Evolutionary conservation across 192 early-diverging fungal species (phyloP).

Genomic region (Funneliformis geosporum): DNA sequence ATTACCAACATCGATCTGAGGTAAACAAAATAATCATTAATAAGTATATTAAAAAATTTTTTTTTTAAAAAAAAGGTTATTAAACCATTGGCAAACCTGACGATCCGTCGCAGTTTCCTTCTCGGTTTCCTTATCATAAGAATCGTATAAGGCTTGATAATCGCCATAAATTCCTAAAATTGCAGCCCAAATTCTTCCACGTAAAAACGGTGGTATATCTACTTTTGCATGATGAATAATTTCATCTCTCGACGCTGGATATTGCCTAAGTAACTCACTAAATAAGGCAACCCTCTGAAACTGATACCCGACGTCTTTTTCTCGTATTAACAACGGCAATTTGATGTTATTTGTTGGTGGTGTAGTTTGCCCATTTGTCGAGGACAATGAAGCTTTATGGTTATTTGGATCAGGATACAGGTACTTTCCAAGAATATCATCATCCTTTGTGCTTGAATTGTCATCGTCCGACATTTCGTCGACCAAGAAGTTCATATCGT

Average conservation of each 20-base stretch:
- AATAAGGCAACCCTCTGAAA: constrained; percentile 57
- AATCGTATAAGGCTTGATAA: constrained; percentile 51
- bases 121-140: constrained; percentile 55
- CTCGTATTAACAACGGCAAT: constrained; percentile 51
- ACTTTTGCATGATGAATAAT: constrained; percentile 61
- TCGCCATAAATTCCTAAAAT: constrained; percentile 62
- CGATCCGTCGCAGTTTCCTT: constrained; percentile 48
- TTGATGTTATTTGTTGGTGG: constrained; percentile 41
- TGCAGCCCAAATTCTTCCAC: constrained; percentile 68
- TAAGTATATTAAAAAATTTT: background rate
- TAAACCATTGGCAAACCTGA: constrained; percentile 46
- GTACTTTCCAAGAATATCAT: constrained; percentile 33
- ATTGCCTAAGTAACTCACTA: constrained; percentile 54
- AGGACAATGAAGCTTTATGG: background rate
- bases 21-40: background rate
- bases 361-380: constrained; percentile 25
- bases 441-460: constrained; percentile 39
- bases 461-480: constrained; percentile 33
- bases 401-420: background rate
- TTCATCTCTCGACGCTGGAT: constrained; percentile 57
- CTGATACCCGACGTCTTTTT: constrained; percentile 64
- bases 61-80: background rate
- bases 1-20: constrained; percentile 34
- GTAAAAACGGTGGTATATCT: constrained; percentile 61
- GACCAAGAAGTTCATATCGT: constrained; percentile 61